Conservation (phyloP, 202 grass and related monocot species). For the Carex sylvatica region DNA sequence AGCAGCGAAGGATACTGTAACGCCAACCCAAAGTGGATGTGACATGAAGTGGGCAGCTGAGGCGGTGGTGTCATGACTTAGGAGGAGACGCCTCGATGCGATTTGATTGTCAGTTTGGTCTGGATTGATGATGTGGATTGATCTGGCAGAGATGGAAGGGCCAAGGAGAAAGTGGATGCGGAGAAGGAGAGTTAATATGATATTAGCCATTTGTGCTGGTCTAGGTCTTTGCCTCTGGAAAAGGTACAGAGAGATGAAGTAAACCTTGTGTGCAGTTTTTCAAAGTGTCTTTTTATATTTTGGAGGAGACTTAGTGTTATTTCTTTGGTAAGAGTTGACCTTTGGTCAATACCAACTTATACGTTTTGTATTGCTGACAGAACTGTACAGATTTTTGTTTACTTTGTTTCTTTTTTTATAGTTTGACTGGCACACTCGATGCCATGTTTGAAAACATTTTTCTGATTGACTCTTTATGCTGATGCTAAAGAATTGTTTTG, state of each 20-base stretch:
- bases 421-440: too few species aligned
- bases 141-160: neutral
- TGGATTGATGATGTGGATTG: neutral
- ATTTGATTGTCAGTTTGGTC: neutral
- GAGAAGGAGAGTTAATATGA: neutral
- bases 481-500: too few species aligned
- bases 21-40: constrained; percentile 9
- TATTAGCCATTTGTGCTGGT: neutral
- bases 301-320: neutral
- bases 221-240: neutral
- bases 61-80: neutral
- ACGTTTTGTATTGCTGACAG: neutral
- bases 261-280: neutral
- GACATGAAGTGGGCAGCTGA: neutral
- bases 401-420: too few species aligned
- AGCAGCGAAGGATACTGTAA: neutral
- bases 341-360: neutral
- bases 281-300: neutral
- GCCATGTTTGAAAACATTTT: too few species aligned
- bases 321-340: neutral
- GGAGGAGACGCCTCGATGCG: constrained; percentile 1
- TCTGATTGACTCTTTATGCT: too few species aligned
- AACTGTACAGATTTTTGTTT: too few species aligned
- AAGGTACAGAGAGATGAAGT: neutral
- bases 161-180: neutral